These are phyloP conservation scores for Hymenoscyphus fructigenus DNA, from an alignment of 2,329 filamentous ascomycete species.

Conservation along the genomic window DNA sequence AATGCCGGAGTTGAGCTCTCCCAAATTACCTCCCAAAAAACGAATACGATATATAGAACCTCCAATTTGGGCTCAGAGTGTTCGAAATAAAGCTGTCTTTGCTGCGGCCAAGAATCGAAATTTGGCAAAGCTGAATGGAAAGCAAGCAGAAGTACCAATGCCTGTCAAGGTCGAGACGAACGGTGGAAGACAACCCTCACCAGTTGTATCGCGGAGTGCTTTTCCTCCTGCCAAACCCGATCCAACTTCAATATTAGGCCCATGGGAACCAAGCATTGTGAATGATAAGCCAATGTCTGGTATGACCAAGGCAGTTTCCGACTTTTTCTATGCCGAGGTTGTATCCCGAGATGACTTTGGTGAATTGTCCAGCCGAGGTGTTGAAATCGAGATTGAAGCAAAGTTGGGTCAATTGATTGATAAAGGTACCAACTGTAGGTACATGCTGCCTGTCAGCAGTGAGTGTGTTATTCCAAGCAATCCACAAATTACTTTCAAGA, in stretches of 20 bases:
- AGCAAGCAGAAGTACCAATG: slow-evolving; percentile 21
- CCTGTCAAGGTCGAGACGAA: slow-evolving; percentile 30
- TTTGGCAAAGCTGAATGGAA: slow-evolving; percentile 32
- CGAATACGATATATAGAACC: slow-evolving; percentile 51
- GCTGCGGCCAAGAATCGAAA: slow-evolving; percentile 27
- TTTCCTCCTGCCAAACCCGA: slow-evolving; percentile 14
- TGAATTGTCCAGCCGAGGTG: slow-evolving; percentile 61
- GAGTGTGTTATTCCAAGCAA: slow-evolving; percentile 68
- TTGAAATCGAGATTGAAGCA: slow-evolving; percentile 89
- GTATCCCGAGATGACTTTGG: slow-evolving; percentile 65
- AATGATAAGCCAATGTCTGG: slow-evolving; percentile 72
- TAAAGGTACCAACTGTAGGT: slow-evolving; percentile 67
- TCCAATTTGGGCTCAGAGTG: slow-evolving; percentile 46
- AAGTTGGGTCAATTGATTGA: slow-evolving; percentile 84
- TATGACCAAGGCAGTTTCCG: slow-evolving; percentile 71
- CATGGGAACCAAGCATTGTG: slow-evolving; percentile 68
- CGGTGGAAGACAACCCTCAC: slow-evolving; percentile 26
- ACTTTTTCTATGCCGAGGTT: slow-evolving; percentile 75
- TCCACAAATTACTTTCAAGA: slow-evolving; percentile 69
- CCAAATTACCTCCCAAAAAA: slow-evolving; percentile 47
- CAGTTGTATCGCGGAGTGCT: slow-evolving; percentile 15
- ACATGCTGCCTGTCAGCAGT: slow-evolving; percentile 65
- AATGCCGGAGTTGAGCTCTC: slow-evolving; percentile 22
- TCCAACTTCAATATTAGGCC: slow-evolving; percentile 42
- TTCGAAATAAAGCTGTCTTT: slow-evolving; percentile 19